Percentiles rank a stretch among this genome's conserved stretches.
These are phyloP conservation scores for Lichtheimia hyalospora DNA, from an alignment of 371 early-diverging fungal genomes.

Conservation along the genomic window DNA sequence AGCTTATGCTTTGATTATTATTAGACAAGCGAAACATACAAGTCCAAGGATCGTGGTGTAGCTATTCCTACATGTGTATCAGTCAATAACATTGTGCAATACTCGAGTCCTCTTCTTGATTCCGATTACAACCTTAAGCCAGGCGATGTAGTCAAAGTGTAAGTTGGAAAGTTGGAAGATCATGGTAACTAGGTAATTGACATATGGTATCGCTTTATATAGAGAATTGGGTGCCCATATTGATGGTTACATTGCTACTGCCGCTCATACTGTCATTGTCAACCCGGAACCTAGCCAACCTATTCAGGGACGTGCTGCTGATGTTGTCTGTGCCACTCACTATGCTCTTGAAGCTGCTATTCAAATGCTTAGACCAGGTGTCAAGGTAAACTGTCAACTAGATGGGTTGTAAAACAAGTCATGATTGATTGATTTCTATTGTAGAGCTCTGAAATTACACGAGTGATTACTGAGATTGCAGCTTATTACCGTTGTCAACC, in stretches of 20 bases:
- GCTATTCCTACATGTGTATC: constrained; percentile 85
- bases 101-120: constrained; percentile 73
- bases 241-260: constrained; percentile 89
- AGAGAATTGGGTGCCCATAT: constrained; percentile 91
- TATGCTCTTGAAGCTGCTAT: constrained; percentile 77
- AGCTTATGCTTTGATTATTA: too few relatives aligned
- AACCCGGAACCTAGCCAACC: constrained; percentile 62
- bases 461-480: constrained; percentile 75
- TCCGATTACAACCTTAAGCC: constrained; percentile 54
- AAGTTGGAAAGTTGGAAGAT: constrained; percentile 19
- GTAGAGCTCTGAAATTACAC: constrained; percentile 69
- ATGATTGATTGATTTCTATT: constrained; percentile 16
- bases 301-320: constrained; percentile 73
- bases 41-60: constrained; percentile 76
- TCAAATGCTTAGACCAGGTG: constrained; percentile 82
- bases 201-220: not conserved
- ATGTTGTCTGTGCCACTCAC: constrained; percentile 82
- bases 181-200: not conserved
- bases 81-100: constrained; percentile 79
- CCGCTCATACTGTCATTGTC: constrained; percentile 83
- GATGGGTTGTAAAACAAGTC: not conserved
- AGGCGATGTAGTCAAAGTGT: constrained; percentile 91
- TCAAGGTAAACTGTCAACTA: constrained; percentile 27
- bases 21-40: constrained; percentile 70
- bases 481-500: constrained; percentile 84